These are phyloP conservation scores for Colletotrichum coccodes DNA, from an alignment of 2,329 filamentous ascomycete species.

Conservation along the genomic window DNA sequence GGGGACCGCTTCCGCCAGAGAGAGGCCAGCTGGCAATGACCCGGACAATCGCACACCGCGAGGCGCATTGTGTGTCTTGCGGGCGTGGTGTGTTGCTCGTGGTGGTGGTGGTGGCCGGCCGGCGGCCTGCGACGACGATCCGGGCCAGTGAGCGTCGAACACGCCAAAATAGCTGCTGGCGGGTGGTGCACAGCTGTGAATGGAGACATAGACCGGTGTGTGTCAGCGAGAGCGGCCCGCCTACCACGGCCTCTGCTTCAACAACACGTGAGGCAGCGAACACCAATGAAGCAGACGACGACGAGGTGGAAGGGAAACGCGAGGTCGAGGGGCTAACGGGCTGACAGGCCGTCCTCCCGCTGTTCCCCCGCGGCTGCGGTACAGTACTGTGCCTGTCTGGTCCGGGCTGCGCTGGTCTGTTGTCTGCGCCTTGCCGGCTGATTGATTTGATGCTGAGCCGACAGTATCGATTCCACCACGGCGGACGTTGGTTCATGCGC, in stretches of 20 bases:
- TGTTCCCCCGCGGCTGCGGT: constrained; percentile 9
- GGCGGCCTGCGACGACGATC: neutral
- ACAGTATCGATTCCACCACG: neutral
- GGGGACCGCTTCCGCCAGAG: constrained; percentile 15
- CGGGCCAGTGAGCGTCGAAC: constrained; percentile 19
- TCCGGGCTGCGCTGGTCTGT: too few relatives aligned
- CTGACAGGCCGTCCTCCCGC: constrained; percentile 18
- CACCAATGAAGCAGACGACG: constrained; percentile 22
- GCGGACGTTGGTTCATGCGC: constrained; percentile 14
- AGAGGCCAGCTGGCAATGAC: constrained; percentile 4
- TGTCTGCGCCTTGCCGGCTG: constrained; percentile 2
- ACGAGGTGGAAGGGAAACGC: neutral
- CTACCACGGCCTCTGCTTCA: neutral
- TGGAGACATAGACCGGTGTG: constrained; percentile 14
- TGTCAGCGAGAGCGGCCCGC: constrained; percentile 17
- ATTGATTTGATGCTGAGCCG: neutral
- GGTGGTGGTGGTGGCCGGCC: constrained; percentile 2
- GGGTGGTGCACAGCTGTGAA: constrained; percentile 5
- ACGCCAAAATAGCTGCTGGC: constrained; percentile 12
- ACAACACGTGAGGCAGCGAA: constrained; percentile 6
- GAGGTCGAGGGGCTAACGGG: constrained; percentile 2
- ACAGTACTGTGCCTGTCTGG: neutral
- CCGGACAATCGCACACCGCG: constrained; percentile 9
- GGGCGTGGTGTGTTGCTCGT: constrained; percentile 4
- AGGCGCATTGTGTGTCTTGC: constrained; percentile 9